Base-by-base conservation (phyloP, 139 green algal species). In the Ostreobium quekettii region DNA sequence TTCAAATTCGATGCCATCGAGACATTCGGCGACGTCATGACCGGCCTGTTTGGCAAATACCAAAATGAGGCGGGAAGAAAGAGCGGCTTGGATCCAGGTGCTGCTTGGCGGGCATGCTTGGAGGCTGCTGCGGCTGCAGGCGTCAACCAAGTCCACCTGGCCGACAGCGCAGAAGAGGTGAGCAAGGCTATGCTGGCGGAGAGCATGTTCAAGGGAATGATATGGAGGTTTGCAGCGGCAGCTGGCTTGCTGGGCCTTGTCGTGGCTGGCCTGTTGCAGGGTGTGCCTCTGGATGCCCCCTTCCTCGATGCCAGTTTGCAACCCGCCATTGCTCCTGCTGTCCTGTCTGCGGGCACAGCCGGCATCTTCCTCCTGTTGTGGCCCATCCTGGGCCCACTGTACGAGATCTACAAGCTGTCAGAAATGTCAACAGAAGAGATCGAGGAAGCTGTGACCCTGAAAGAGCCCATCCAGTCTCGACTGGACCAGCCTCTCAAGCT, bases 91-190 rank as follows among this genome's bases (percentile, higher is more conserved):
- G 66, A 64, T n/a, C 66, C 61, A 30, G 82, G 88, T 1, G 80
- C 78, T 39, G 85, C 86, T 2, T 95, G 87, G 89, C 76, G 81
- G 6, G 80, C 68, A 11, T 87, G 86, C 3, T 26, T 93, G 60
- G 58, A 82, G 46, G 77, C 76, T 0, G 85, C 85, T 11, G 70
- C 73, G 30, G 64, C 76, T 19, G 48, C 36, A 3, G 76, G 80
- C 19, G 72, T 73, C 5, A 47, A 60, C 24, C 78, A 86, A 71
- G 72, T 94, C 26, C 64, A 87, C 36, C 71, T 95, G n/a, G 83
- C 74, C 22, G 86, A 95, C 67, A 63, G 64, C 36, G 71, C 74
- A 36, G 71, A 32, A 59, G 29, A 59, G 6, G 60, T 84, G 28
- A 91, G 78, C 19, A 60, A 79, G 38, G 71, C 70, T 26, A 69